Evolutionary conservation across 306 rosid species (phyloP).

Genomic region (Albizia julibrissin): DNA sequence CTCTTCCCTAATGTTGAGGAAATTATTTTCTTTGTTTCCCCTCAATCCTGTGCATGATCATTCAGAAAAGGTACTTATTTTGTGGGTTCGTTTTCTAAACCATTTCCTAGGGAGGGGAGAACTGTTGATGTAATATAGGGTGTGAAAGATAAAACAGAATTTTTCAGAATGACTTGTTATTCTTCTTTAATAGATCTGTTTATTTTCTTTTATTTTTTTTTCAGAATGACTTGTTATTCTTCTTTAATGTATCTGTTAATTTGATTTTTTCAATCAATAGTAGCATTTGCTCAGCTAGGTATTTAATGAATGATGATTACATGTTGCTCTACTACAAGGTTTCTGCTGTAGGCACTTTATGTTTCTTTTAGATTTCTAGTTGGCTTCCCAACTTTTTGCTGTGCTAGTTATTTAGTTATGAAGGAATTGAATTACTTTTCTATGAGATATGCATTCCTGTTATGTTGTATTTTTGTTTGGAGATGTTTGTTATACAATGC

Average conservation of each 20-base stretch:
- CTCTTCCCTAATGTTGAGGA: slow-evolving; percentile 61
- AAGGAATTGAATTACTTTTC: not conserved
- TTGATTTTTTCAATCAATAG: slow-evolving; percentile 14
- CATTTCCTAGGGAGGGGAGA: slow-evolving; percentile 15
- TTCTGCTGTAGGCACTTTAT: not conserved
- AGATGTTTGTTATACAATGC: not conserved
- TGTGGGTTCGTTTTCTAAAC: slow-evolving; percentile 9
- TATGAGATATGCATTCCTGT: not conserved
- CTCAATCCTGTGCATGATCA: slow-evolving; percentile 48
- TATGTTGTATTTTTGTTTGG: not conserved
- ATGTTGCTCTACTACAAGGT: not conserved
- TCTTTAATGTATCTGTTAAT: slow-evolving; percentile 20
- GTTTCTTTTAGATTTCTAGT: not conserved
- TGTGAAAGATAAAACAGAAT: slow-evolving; percentile 15
- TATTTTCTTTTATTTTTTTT: too few relatives aligned
- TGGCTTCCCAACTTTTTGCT: not conserved
- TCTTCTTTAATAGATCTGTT: slow-evolving; percentile 15
- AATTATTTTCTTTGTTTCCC: slow-evolving; percentile 64
- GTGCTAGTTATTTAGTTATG: not conserved
- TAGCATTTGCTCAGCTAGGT: slow-evolving; percentile 16
- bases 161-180: slow-evolving; percentile 18
- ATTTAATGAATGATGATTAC: not conserved
- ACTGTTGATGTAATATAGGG: slow-evolving; percentile 9
- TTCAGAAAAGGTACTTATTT: slow-evolving; percentile 59
- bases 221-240: slow-evolving; percentile 18